phyloP scores from a whole-genome alignment of 2,329 filamentous ascomycete species.

The Trichoderma citrinoviride region DNA sequence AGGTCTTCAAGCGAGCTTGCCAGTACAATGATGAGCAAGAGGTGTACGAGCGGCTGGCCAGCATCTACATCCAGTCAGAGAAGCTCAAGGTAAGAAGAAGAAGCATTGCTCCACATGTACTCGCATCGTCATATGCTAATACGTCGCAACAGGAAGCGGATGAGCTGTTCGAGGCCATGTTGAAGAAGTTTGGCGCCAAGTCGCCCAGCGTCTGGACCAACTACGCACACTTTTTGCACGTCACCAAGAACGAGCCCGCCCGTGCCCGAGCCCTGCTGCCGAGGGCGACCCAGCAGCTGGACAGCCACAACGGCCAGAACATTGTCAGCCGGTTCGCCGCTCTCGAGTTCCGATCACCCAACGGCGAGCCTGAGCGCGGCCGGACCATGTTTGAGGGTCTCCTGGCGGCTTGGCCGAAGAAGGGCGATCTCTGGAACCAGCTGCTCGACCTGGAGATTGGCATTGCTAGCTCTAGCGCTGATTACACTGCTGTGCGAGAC shows the following conservation, averaged over 20 bases:
- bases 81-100: constrained; percentile 68
- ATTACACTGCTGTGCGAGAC: constrained; percentile 59
- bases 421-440: constrained; percentile 89
- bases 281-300: constrained; percentile 81
- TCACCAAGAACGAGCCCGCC: constrained; percentile 66
- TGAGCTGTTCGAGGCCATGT: constrained; percentile 77
- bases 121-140: neutral
- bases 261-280: constrained; percentile 74
- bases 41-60: constrained; percentile 83
- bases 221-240: constrained; percentile 90
- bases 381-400: constrained; percentile 93
- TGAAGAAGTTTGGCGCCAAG: constrained; percentile 84
- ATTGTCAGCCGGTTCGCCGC: constrained; percentile 86
- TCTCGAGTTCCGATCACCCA: constrained; percentile 81
- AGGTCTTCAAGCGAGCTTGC: constrained; percentile 87
- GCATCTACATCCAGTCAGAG: constrained; percentile 90
- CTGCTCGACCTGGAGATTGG: constrained; percentile 80
- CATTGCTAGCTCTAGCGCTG: constrained; percentile 52
- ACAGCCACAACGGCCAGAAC: constrained; percentile 59
- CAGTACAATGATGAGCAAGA: constrained; percentile 91
- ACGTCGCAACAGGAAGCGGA: constrained; percentile 69
- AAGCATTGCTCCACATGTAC: neutral
- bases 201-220: constrained; percentile 85
- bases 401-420: constrained; percentile 80
- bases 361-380: constrained; percentile 84